A percentile compares a stretch with the other conserved stretches of the same genome.
Evolutionary conservation across 192 early-diverging fungal species (phyloP).

Genomic region (Podila horticola): DNA sequence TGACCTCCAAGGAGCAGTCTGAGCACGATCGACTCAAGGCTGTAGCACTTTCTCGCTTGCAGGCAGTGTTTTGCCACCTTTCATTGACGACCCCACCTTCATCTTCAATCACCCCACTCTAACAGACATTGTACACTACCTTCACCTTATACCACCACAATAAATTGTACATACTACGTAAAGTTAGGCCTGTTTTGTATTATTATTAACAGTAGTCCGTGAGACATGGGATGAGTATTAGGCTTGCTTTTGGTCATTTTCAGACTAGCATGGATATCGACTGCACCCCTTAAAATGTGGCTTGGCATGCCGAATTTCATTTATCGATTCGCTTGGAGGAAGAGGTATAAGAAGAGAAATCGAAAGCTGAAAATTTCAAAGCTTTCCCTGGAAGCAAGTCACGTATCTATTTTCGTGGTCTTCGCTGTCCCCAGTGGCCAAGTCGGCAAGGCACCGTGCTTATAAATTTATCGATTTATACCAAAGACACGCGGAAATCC

Average conservation of each 20-base stretch:
- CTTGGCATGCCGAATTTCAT: too few species aligned
- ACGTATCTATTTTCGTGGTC: neutral
- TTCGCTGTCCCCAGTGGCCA: conserved; percentile 61
- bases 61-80: conserved; percentile 38
- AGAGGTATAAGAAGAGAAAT: neutral
- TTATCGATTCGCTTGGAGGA: too few species aligned
- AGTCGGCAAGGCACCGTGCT: conserved; percentile 70
- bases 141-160: too few species aligned
- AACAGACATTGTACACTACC: too few species aligned
- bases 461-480: conserved; percentile 64
- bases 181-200: too few species aligned
- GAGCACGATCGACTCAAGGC: conserved; percentile 29
- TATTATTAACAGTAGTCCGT: too few species aligned
- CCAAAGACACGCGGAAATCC: conserved; percentile 69
- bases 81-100: conserved; percentile 8
- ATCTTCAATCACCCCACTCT: neutral
- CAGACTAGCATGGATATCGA: too few species aligned
- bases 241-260: too few species aligned
- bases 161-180: too few species aligned
- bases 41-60: conserved; percentile 37
- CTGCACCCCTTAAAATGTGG: too few species aligned
- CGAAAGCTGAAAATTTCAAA: neutral
- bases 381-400: conserved; percentile 2
- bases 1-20: neutral
- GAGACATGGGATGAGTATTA: too few species aligned